phyloP scores from a whole-genome alignment of 1,284 basidiomycete species.

The Ustilago sp. region DNA sequence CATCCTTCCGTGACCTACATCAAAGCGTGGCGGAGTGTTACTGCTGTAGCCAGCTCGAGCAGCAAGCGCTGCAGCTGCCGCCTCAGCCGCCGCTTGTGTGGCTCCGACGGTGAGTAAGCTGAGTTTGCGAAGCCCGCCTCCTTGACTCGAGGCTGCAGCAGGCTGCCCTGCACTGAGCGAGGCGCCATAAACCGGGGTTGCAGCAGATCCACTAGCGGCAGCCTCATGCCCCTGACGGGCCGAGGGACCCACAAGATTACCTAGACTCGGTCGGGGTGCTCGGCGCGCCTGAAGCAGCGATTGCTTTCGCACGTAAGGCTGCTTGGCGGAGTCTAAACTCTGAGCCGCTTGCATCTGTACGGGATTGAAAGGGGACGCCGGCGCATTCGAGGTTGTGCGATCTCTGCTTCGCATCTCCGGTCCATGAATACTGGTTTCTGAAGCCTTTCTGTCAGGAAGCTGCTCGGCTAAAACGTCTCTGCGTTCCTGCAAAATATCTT shows the following conservation, averaged over 20 bases:
- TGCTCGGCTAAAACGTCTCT: constrained; percentile 20
- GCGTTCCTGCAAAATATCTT: constrained; percentile 66
- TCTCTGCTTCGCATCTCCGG: not conserved
- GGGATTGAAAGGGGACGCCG: not conserved
- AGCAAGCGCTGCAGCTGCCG: constrained; percentile 55
- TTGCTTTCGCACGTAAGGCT: constrained; percentile 6
- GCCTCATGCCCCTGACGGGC: constrained; percentile 18
- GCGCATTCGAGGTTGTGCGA: not conserved
- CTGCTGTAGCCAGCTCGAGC: constrained; percentile 38
- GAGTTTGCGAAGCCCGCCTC: constrained; percentile 57
- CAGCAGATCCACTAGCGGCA: constrained; percentile 1
- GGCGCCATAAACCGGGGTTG: not conserved
- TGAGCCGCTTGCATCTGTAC: not conserved
- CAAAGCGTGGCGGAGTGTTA: constrained; percentile 40
- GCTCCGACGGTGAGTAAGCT: constrained; percentile 59
- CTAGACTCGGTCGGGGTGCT: constrained; percentile 20
- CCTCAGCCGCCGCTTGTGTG: constrained; percentile 61
- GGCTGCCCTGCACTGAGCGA: constrained; percentile 5
- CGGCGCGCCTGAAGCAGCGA: constrained; percentile 30
- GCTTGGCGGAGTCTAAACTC: not conserved
- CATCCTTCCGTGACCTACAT: constrained; percentile 41
- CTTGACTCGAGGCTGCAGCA: constrained; percentile 12
- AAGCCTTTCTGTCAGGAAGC: not conserved
- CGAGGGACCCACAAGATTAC: constrained; percentile 10
- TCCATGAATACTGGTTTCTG: not conserved